Evolutionary conservation across 2,329 filamentous ascomycete species (phyloP).

Genomic region (Elsinoe ampelina): DNA sequence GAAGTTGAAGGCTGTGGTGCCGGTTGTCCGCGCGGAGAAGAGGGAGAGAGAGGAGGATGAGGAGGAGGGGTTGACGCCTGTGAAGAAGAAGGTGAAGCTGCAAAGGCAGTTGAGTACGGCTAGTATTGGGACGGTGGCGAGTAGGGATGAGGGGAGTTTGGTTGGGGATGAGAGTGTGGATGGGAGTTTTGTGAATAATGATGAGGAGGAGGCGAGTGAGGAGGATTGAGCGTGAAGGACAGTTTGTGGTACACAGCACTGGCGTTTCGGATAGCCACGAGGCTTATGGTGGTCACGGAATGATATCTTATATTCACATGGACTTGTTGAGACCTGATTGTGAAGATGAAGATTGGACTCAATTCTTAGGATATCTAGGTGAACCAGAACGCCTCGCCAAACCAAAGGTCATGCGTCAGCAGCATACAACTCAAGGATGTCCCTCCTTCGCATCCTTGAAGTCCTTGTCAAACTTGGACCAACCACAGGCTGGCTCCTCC

Average conservation of each 20-base stretch:
- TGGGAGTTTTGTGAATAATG: constrained; percentile 26
- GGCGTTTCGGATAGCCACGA: not conserved
- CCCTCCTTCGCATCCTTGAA: constrained; percentile 31
- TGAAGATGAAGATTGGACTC: not conserved
- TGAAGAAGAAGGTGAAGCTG: constrained; percentile 31
- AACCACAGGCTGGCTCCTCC: constrained; percentile 47
- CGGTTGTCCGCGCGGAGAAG: constrained; percentile 22
- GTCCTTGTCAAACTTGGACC: constrained; percentile 45
- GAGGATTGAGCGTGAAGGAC: constrained; percentile 20
- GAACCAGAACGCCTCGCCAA: not conserved
- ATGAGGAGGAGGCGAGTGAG: constrained; percentile 23
- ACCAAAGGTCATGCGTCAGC: not conserved
- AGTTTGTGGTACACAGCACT: not conserved
- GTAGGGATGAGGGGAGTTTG: constrained; percentile 11
- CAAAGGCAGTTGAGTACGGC: constrained; percentile 27
- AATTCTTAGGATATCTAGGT: constrained; percentile 4
- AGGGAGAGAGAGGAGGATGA: constrained; percentile 28
- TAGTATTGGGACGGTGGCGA: constrained; percentile 23
- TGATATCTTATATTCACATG: not conserved
- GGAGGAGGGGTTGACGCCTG: constrained; percentile 22
- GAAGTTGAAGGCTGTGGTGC: constrained; percentile 22
- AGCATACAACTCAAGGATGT: not conserved
- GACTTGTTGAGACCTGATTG: not conserved
- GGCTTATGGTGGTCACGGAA: not conserved
- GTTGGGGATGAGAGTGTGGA: constrained; percentile 27